Evolutionary conservation across 441 rosid species (phyloP).

Genomic region (Erysimum pusillum): DNA sequence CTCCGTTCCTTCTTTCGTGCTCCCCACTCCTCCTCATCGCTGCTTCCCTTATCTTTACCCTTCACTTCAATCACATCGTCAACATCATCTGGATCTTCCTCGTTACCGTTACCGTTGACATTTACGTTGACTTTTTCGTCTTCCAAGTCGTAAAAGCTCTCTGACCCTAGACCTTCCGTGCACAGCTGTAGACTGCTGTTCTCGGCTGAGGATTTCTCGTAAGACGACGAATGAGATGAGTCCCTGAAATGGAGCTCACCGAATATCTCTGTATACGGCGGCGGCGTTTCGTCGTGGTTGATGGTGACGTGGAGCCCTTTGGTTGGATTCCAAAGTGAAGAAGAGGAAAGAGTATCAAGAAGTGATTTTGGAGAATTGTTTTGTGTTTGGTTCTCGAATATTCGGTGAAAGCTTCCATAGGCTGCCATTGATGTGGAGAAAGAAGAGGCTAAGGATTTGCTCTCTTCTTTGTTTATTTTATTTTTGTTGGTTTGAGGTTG

Average conservation of each 20-base stretch:
- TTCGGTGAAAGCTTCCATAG: constrained; percentile 72
- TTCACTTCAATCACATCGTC: constrained; percentile 45
- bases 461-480: neutral
- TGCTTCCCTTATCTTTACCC: constrained; percentile 27
- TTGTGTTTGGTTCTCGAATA: constrained; percentile 67
- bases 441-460: constrained; percentile 13
- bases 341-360: constrained; percentile 64
- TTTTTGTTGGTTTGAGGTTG: constrained; percentile 13
- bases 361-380: constrained; percentile 57
- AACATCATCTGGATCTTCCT: too few relatives aligned
- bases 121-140: constrained; percentile 34
- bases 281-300: constrained; percentile 52
- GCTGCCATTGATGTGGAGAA: constrained; percentile 66
- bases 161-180: constrained; percentile 90
- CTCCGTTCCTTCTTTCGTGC: constrained; percentile 19
- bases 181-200: constrained; percentile 68
- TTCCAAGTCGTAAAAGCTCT: constrained; percentile 79
- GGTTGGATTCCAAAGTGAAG: constrained; percentile 63
- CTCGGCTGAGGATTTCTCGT: constrained; percentile 20
- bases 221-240: constrained; percentile 42
- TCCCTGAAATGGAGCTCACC: constrained; percentile 83
- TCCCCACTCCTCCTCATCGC: constrained; percentile 27
- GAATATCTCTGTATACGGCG: constrained; percentile 75
- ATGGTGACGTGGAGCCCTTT: constrained; percentile 36
- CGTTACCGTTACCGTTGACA: neutral